phyloP scores from a whole-genome alignment of 139 green algal species.

The Chlorella sp. region DNA sequence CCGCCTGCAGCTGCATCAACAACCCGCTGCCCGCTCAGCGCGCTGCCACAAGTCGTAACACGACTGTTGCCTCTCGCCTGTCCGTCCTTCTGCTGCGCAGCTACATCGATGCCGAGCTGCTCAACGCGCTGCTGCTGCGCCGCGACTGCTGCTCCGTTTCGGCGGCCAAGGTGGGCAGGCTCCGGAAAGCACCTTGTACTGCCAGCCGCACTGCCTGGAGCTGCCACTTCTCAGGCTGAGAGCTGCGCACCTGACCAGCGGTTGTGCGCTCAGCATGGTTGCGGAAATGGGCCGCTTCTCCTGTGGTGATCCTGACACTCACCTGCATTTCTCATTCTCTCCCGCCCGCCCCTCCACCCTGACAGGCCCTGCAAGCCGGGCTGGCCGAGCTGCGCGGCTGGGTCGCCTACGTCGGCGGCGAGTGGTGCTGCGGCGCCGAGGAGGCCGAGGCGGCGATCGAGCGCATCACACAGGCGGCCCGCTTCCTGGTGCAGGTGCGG shows the following conservation, averaged over 20 bases:
- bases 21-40: not conserved
- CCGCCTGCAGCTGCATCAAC: not conserved
- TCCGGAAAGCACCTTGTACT: not conserved
- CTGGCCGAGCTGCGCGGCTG: slow-evolving; percentile 52
- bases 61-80: not conserved
- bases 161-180: slow-evolving; percentile 46
- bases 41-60: not conserved
- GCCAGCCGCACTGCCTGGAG: too few species aligned
- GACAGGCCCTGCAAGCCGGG: slow-evolving; percentile 50
- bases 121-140: slow-evolving; percentile 67
- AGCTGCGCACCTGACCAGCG: too few species aligned
- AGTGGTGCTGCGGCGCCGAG: slow-evolving; percentile 30
- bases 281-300: not conserved
- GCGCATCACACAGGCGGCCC: slow-evolving; percentile 51
- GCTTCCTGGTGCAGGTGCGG: slow-evolving; percentile 52
- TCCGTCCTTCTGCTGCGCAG: not conserved
- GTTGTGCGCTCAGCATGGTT: not conserved
- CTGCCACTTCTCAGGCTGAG: too few species aligned
- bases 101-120: slow-evolving; percentile 66
- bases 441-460: slow-evolving; percentile 48
- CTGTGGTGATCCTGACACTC: too few species aligned
- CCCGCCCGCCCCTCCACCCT: not conserved
- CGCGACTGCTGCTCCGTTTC: slow-evolving; percentile 67
- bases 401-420: slow-evolving; percentile 38
- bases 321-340: not conserved